Evolutionary conservation across 2,329 filamentous ascomycete species (phyloP), one percentile per base, ranked within the genome.

Genomic region (Ophiostoma fasciatum): DNA sequence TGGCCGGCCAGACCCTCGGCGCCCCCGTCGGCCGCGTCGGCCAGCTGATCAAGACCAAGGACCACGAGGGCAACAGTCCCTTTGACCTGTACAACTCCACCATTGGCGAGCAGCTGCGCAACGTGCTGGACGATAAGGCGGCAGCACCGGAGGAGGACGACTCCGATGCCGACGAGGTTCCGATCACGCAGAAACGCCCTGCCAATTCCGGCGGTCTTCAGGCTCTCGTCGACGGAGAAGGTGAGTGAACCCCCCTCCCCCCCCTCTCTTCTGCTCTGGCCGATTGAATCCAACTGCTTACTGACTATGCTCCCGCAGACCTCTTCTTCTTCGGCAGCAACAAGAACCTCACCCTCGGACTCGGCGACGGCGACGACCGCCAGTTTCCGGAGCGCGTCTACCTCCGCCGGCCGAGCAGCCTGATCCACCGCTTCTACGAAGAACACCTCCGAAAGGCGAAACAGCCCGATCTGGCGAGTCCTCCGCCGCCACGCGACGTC

Each of bases 251-350:
- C 14, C 5, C 14, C 12, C 26, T 28, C 6, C n/a, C 20, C 5
- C 18, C 17, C 12, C 5, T 15, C 20, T 15, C 10, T 26, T 2
- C 7, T 11, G n/a, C 13, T 32, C 32, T 31, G 25, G 4, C 13
- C n/a, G n/a, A n/a, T 28, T 7, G n/a, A 15, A 5, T 17, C 13
- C 6, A 8, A 7, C 17, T 20, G 17, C 14, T 12, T 8, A 13
- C 30, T 31, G 11, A 31, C 19, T 3, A 13, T 3, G 11, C n/a
- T 19, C 22, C 18, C 7, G 10, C 37, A 43, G 90, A 98, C 51
- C 62, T 94, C 1, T 96, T 84, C 49, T 79, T 84, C 1, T 94
- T 96, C 57, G 90, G 90, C 33, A 96, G 87, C 57, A 98, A 94
- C 58, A 92, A 90, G 51, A 98, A 98, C 47, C 60, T 93, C 9